A percentile compares a stretch with the other conserved stretches of the same genome.
Conservation (phyloP, 2,329 filamentous ascomycete species). For the Xylariaceae sp. region DNA sequence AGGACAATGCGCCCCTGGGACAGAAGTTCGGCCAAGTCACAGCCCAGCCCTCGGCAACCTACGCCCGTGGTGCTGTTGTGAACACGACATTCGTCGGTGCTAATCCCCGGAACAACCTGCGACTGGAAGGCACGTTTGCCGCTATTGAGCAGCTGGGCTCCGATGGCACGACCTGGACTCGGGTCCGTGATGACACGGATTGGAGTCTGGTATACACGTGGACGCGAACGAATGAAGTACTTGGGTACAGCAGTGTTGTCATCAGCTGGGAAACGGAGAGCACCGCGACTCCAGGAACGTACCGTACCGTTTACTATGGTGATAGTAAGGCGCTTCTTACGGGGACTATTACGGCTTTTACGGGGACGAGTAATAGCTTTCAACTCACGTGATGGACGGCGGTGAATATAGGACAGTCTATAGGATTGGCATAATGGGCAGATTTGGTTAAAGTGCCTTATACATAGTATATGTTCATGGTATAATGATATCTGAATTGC, state of each 20-base stretch:
- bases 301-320: conserved; percentile 79
- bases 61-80: conserved; percentile 58
- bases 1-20: conserved; percentile 63
- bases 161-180: conserved; percentile 52
- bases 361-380: conserved; percentile 61
- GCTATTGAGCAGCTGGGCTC: conserved; percentile 63
- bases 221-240: conserved; percentile 52
- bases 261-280: conserved; percentile 75
- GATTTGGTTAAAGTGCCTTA: no score
- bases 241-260: conserved; percentile 61
- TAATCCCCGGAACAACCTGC: conserved; percentile 85
- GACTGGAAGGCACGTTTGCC: conserved; percentile 72
- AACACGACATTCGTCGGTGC: conserved; percentile 74
- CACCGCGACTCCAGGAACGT: conserved; percentile 59
- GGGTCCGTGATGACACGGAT: conserved; percentile 69
- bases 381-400: conserved; percentile 25
- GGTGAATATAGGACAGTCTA: background rate
- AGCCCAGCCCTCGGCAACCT: conserved; percentile 49
- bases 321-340: conserved; percentile 66
- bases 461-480: no score
- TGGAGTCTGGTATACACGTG: conserved; percentile 82
- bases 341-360: conserved; percentile 62
- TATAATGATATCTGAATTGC: no score
- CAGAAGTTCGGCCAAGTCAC: conserved; percentile 68
- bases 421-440: background rate